phyloP scores from a whole-genome alignment of 2,329 filamentous ascomycete genomes.

The Fusarium camptoceras region DNA sequence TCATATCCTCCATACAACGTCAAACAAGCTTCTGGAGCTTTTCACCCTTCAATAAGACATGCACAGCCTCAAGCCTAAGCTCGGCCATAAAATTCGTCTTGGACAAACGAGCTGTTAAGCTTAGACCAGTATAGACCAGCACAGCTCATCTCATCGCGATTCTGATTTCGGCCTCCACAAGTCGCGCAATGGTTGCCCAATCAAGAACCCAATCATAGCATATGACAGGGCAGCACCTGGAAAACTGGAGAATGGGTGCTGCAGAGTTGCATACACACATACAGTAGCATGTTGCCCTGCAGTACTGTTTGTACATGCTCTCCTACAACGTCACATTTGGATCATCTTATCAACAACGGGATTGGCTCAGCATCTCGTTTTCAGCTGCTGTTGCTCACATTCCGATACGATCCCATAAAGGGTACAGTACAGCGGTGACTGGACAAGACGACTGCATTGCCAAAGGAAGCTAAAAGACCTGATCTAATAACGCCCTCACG shows the following conservation, averaged over 20 bases:
- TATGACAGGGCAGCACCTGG: constrained; percentile 16
- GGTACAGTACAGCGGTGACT: constrained; percentile 13
- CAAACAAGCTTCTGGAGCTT: constrained; percentile 17
- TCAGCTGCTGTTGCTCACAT: constrained; percentile 20
- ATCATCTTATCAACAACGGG: constrained; percentile 18
- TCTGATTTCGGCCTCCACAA: constrained; percentile 24
- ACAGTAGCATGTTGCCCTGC: neutral
- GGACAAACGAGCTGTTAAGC: constrained; percentile 8
- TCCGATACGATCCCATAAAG: constrained; percentile 10
- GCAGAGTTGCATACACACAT: neutral
- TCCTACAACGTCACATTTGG: constrained; percentile 33
- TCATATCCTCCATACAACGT: neutral
- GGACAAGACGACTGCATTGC: constrained; percentile 10
- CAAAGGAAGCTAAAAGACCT: neutral
- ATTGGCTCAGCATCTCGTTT: constrained; percentile 25
- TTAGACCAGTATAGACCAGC: neutral
- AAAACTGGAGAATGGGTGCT: constrained; percentile 25
- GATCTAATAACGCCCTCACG: neutral
- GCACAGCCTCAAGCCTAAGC: constrained; percentile 18
- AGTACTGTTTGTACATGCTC: neutral
- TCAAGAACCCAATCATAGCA: constrained; percentile 26
- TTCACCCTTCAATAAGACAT: neutral
- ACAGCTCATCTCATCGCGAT: constrained; percentile 24
- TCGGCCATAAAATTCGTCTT: constrained; percentile 6
- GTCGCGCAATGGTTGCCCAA: constrained; percentile 37